Evolutionary conservation across 495 filamentous ascomycete species (phyloP).

Genomic region (Talaromyces trachyspermus): DNA sequence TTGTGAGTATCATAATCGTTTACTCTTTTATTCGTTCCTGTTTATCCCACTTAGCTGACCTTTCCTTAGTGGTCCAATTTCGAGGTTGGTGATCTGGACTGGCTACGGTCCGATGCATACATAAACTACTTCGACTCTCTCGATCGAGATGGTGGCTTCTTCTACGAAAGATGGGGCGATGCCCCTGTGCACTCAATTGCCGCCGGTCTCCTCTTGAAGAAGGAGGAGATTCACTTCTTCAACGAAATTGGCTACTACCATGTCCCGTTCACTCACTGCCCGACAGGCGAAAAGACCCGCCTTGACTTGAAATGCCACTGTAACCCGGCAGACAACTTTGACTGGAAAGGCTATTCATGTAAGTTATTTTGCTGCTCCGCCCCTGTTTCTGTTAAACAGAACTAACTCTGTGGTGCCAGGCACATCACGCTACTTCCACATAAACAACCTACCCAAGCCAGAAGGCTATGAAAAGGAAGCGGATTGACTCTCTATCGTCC

Average conservation of each 20-base stretch:
- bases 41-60: no score
- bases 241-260: conserved; percentile 98
- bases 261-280: conserved; percentile 97
- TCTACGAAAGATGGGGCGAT: conserved; percentile 98
- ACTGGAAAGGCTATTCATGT: conserved; percentile 98
- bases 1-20: conserved; percentile 50
- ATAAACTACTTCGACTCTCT: conserved; percentile 72
- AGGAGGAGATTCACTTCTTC: conserved; percentile 96
- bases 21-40: not conserved
- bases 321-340: conserved; percentile 94
- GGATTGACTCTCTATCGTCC: conserved; percentile 36
- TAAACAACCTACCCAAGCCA: conserved; percentile 72
- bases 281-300: conserved; percentile 72
- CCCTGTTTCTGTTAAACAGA: not conserved
- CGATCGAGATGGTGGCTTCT: conserved; percentile 90
- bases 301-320: conserved; percentile 84
- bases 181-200: conserved; percentile 97
- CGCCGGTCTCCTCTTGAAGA: conserved; percentile 73
- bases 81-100: conserved; percentile 77
- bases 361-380: conserved; percentile 37
- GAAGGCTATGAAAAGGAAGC: conserved; percentile 68
- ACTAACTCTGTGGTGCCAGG: conserved; percentile 32
- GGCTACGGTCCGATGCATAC: conserved; percentile 74
- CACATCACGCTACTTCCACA: conserved; percentile 75
- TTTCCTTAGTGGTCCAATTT: conserved; percentile 80